Percentiles rank a stretch among this genome's conserved stretches.
phyloP scores from a whole-genome alignment of 257 asterid species.

The Paulownia fortunei region DNA sequence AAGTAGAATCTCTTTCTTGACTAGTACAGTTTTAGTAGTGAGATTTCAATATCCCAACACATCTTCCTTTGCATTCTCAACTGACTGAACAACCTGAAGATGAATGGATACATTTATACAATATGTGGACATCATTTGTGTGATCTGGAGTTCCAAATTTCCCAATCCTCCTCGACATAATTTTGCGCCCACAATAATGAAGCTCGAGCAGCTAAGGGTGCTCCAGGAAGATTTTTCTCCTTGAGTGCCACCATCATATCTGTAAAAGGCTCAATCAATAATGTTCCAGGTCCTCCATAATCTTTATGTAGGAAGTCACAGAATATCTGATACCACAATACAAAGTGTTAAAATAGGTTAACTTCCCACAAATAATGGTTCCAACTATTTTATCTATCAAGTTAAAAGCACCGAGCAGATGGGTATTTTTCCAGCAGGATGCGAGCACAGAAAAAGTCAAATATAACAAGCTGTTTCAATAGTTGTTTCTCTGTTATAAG shows the following conservation, averaged over 20 bases:
- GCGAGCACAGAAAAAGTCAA: neutral
- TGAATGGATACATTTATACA: neutral
- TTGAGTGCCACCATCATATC: conserved; percentile 69
- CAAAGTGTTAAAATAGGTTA: neutral
- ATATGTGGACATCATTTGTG: conserved; percentile 20
- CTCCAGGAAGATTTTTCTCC: conserved; percentile 65
- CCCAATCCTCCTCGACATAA: conserved; percentile 66
- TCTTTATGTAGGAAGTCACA: conserved; percentile 59
- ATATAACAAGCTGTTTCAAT: conserved; percentile 6
- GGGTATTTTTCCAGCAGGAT: neutral
- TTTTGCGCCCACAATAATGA: conserved; percentile 73
- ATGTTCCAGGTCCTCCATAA: conserved; percentile 83
- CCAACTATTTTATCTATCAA: neutral
- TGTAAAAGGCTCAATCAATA: conserved; percentile 68
- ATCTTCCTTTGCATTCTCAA: conserved; percentile 16
- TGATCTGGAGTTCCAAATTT: conserved; percentile 55
- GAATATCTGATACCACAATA: conserved; percentile 52
- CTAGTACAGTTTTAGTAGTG: conserved; percentile 29
- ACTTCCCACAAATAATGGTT: neutral
- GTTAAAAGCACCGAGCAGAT: conserved; percentile 8
- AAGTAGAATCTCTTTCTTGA: conserved; percentile 30
- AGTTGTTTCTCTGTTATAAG: neutral
- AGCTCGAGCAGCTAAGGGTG: conserved; percentile 67
- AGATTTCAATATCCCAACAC: conserved; percentile 8
- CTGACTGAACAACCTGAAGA: conserved; percentile 10